These are phyloP conservation scores for Pyrrhoderma noxium DNA, from an alignment of 1,284 basidiomycete genomes.

Conservation along the genomic window DNA sequence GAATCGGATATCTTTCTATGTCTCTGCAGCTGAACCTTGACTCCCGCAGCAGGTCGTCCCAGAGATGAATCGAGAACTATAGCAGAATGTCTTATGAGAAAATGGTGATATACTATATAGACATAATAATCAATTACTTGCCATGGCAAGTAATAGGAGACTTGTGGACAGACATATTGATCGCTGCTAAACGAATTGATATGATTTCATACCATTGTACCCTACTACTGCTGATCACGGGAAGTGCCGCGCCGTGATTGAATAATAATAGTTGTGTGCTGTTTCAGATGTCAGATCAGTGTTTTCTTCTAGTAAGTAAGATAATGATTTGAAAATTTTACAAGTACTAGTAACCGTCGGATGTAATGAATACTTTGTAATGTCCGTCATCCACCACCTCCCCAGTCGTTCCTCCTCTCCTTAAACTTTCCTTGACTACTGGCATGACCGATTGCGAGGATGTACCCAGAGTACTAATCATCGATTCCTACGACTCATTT, in stretches of 20 bases:
- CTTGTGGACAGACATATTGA: constrained; percentile 17
- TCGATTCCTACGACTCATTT: constrained; percentile 84
- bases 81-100: neutral
- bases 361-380: too few relatives aligned
- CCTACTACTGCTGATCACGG: too few relatives aligned
- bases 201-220: too few relatives aligned
- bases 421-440: too few relatives aligned
- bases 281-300: too few relatives aligned
- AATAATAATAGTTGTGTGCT: too few relatives aligned
- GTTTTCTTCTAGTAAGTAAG: too few relatives aligned
- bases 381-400: too few relatives aligned
- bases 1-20: constrained; percentile 19
- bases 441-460: constrained; percentile 1
- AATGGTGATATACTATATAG: neutral
- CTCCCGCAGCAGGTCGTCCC: constrained; percentile 35
- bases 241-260: too few relatives aligned
- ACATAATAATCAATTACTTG: constrained; percentile 21
- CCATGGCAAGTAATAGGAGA: constrained; percentile 47
- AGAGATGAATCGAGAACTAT: constrained; percentile 40
- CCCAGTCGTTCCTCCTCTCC: neutral
- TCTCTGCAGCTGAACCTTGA: constrained; percentile 27
- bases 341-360: too few relatives aligned
- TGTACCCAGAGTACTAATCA: constrained; percentile 48
- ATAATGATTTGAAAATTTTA: too few relatives aligned
- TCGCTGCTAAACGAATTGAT: too few relatives aligned